Evolutionary conservation across 352 stramenopile genomes (phyloP), one percentile per base, ranked within the genome.

Genomic region (Globisporangium okanoganense): DNA sequence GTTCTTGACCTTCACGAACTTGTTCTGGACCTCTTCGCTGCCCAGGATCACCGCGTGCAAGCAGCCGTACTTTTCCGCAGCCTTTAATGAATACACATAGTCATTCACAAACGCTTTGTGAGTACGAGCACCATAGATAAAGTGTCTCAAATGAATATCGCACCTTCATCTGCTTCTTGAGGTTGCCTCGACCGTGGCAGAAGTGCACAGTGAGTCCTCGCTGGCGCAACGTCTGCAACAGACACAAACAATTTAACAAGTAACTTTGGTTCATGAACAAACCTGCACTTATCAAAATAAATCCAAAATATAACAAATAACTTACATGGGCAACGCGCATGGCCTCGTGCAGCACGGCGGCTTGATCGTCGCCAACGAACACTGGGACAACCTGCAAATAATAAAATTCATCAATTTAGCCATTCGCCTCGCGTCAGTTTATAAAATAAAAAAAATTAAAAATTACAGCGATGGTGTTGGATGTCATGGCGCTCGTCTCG

Each of bases 111-210:
- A 51, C 6, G 13, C 14, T 25, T 14, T 41, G 36, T 43, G 7
- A 45, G 56, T 7, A 45, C 40, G 12, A 45, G 5, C 16, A 45
- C 18, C 14, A 6, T 18, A 18, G 14, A 9, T n/a, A 5, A 44
- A 44, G 18, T 22, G 1, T 45, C 9, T 20, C 13, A n/a, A 44
- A 45, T 22, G 40, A 5, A 20, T 3, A 43, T n/a, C 3, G 58
- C 40, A 88, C 77, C 79, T 96, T 96, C 84, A 96, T 92, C 48
- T 93, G 80, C 64, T 96, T 96, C 59, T 95, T 96, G 63, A 96
- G 82, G 48, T 82, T 92, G 16, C 80, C 79, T 25, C 67, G 71
- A 20, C 77, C 84, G 45, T 96, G 85, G 44, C 84, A 92, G 58
- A 94, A 91, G 66, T 96, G 87, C n/a, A 96, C 85, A 0, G 58